Base-by-base conservation (phyloP, 306 rosid species). In the Oemleria cerasiformis region DNA sequence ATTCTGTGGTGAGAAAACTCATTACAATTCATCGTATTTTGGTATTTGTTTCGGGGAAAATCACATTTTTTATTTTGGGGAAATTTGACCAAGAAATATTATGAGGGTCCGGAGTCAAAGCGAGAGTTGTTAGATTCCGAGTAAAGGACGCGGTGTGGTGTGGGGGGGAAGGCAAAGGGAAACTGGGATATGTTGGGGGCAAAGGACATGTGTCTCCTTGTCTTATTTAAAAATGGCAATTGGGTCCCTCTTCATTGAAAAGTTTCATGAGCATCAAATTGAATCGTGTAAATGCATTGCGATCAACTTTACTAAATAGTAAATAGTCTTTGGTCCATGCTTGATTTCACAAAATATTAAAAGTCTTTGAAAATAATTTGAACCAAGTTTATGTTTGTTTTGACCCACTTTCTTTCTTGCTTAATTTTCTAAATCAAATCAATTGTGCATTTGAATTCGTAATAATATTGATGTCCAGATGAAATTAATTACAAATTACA, bases 61-160 rank as follows among this genome's bases (percentile, higher is more conserved):
- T 2, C 1, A 62, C 19, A 63, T n/a, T 43, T 63, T 62, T 73
- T n/a, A n/a, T n/a, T n/a, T 14, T 2, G 21, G 44, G 39, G 47
- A 70, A 55, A 17, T 59, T 80, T 38, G 53, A 62, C 49, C 7
- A 9, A 5, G 11, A n/a, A 4, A 11, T 0, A 16, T 0, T 9
- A 50, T 14, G 19, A n/a, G 56, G 73, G 47, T 15, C 75, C 58
- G 68, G 77, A 81, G 84, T 87, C 77, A 84, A 82, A 8, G 17
- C 76, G 79, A 49, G 71, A 49, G 71, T 59, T 75, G 34, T 54
- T 38, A 42, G 38, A 44, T 65, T 79, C 73, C 77, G 12, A 73
- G 77, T 51, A 25, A 71, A 62, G 38, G 38, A 86, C 88, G 88
- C 85, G 80, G 84, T 68, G 60, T 30, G 34, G 61, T 36, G 21